These are phyloP conservation scores for Cercospora sp. DNA, from an alignment of 2,329 filamentous ascomycete genomes.

Conservation along the genomic window DNA sequence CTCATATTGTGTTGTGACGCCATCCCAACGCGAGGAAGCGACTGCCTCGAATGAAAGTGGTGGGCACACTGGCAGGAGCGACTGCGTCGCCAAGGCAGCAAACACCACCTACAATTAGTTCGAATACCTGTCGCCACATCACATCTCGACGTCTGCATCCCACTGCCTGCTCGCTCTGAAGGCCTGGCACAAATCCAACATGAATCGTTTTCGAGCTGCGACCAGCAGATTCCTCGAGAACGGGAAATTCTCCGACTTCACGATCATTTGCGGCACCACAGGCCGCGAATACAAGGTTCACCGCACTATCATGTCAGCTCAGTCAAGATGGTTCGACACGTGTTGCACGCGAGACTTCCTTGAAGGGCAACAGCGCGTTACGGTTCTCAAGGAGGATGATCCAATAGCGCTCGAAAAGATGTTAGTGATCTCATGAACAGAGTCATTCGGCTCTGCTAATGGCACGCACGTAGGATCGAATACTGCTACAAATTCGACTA, in stretches of 20 bases:
- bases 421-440: too few species aligned
- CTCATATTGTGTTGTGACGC: background rate
- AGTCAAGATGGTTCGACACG: constrained; percentile 12
- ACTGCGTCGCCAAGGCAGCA: background rate
- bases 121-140: too few species aligned
- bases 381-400: background rate
- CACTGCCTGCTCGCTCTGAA: too few species aligned
- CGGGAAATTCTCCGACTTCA: background rate
- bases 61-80: background rate
- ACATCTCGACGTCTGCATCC: too few species aligned
- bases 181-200: too few species aligned
- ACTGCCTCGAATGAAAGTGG: background rate
- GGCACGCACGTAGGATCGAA: background rate
- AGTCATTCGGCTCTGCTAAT: too few species aligned
- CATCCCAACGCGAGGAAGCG: background rate
- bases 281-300: constrained; percentile 13
- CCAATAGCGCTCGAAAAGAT: background rate
- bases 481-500: background rate
- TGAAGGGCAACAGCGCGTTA: background rate
- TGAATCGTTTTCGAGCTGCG: background rate
- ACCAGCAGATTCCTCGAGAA: background rate
- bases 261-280: constrained; percentile 2
- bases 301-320: background rate
- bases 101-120: too few species aligned
- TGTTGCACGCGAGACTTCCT: constrained; percentile 6